Conservation (phyloP, 2,329 filamentous ascomycete species). For the Seiridium cupressi region DNA sequence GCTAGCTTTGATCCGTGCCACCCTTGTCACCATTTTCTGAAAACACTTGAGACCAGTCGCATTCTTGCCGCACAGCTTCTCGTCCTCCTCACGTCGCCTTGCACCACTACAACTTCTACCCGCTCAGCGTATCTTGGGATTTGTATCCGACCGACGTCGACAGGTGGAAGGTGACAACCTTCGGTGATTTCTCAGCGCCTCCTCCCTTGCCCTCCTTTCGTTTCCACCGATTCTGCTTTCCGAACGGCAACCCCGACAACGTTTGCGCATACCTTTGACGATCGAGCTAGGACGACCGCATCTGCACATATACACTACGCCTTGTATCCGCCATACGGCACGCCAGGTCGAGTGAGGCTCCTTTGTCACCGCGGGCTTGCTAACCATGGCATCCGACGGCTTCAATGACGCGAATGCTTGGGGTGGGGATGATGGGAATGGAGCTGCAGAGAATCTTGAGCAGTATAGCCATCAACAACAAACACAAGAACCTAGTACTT, state of each 20-base stretch:
- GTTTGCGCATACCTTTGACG: too few species aligned
- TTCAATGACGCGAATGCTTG: conserved; percentile 29
- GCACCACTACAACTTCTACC: neutral
- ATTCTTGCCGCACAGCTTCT: neutral
- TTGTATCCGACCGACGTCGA: too few species aligned
- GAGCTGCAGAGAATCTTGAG: conserved; percentile 54
- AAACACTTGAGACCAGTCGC: neutral
- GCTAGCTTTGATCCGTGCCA: neutral
- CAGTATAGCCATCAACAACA: conserved; percentile 52
- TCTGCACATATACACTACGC: too few species aligned
- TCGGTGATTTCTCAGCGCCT: neutral
- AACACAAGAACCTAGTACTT: conserved; percentile 44
- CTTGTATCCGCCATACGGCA: too few species aligned
- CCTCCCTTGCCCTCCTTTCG: neutral
- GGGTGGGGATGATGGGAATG: conserved; percentile 52
- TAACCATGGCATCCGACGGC: conserved; percentile 25
- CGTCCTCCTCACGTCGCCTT: neutral
- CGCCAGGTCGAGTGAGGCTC: neutral
- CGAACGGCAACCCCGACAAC: too few species aligned
- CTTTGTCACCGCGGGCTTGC: neutral
- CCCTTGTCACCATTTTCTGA: conserved; percentile 3
- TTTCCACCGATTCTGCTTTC: neutral
- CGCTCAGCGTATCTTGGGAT: neutral
- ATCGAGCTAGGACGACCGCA: too few species aligned
- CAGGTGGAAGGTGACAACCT: too few species aligned